Base-by-base conservation (phyloP, 1,284 basidiomycete species). In the Rhodotorula sp. region DNA sequence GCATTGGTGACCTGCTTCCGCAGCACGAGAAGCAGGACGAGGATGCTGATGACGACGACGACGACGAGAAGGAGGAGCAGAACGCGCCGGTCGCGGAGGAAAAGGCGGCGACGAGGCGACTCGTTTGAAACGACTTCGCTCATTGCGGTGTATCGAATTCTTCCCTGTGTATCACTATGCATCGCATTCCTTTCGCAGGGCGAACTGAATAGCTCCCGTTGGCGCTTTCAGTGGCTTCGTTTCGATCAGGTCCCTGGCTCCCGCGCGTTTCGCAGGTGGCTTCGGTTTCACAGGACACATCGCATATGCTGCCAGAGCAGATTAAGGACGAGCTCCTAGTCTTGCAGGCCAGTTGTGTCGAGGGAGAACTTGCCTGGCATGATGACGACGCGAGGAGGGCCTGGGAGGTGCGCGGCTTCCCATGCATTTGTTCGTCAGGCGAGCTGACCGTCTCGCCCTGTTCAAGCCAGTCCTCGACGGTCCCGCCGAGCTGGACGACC, bases 21-120 rank as follows among this genome's bases (percentile, higher is more conserved):
- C 49, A 72, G 56, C 64, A 69, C 52, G 71, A 72, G 39, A 66
- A 68, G 64, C 54, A 27, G 29, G 61, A 67, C 13, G 70, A 71
- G 7, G 66, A 65, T 0, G 64, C 69, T 22, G 66, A 55, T 0
- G 57, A 64, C 0, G 61, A 58, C 9, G 61, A 60, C 17, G 34
- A 30, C 22, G 54, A 24, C 29, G 62, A 36, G 5, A 51, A 29
- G 51, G 24, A 22, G 17, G 27, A 29, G 51, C 8, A 22, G 17
- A 20, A n/a, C 51, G 29, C 10, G 2, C 36, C 10, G 24, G 24
- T 10, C 13, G 59, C 20, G 30, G 58, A 49, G 19, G 57, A 8
- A 29, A 39, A 20, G 44, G 47, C 11, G 19, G 24, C n/a, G 27
- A 17, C 39, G 39, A 15, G 4, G 46, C 57, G 57, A 4, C 19